Conservation (phyloP, 805 yeast genomes). For the Lipomyces spencermartinsiae region DNA sequence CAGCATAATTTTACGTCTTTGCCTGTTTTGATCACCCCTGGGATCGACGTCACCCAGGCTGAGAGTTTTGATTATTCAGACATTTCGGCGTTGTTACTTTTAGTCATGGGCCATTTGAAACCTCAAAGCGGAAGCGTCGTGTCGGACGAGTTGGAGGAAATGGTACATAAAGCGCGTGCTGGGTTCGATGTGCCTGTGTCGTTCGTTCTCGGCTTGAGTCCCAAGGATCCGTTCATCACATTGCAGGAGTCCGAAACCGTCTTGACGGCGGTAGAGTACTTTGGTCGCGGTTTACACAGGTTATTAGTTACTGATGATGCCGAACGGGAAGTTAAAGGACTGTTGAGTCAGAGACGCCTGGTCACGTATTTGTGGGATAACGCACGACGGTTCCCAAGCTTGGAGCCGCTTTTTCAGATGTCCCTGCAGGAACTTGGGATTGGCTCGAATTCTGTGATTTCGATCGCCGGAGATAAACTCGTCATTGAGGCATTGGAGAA, state of each 20-base stretch:
- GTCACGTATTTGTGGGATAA: constrained; percentile 90
- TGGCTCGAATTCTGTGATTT: constrained; percentile 74
- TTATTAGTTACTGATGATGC: constrained; percentile 72
- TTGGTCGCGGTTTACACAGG: constrained; percentile 96
- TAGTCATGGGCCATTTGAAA: constrained; percentile 77
- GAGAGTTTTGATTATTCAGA: constrained; percentile 92
- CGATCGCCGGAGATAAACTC: constrained; percentile 85
- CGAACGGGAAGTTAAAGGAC: constrained; percentile 66
- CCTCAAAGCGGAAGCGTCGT: constrained; percentile 36
- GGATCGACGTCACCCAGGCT: constrained; percentile 64
- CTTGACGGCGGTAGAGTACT: constrained; percentile 76
- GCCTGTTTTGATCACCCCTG: constrained; percentile 61
- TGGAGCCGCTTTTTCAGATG: constrained; percentile 75
- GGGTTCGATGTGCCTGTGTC: constrained; percentile 93
- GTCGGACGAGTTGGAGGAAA: constrained; percentile 46
- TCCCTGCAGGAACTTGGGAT: constrained; percentile 72
- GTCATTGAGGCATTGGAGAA: constrained; percentile 83
- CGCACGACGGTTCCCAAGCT: constrained; percentile 80
- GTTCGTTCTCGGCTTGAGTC: constrained; percentile 81
- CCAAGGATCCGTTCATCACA: constrained; percentile 86
- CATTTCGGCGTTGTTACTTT: constrained; percentile 80
- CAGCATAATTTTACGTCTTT: constrained; percentile 79
- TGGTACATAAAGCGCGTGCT: constrained; percentile 68
- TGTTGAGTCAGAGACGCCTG: constrained; percentile 88
- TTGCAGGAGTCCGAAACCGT: constrained; percentile 67